Evolutionary conservation across 352 stramenopile species (phyloP), one percentile per base, ranked within the genome.

Genomic region (Phytophthora aleatoria): DNA sequence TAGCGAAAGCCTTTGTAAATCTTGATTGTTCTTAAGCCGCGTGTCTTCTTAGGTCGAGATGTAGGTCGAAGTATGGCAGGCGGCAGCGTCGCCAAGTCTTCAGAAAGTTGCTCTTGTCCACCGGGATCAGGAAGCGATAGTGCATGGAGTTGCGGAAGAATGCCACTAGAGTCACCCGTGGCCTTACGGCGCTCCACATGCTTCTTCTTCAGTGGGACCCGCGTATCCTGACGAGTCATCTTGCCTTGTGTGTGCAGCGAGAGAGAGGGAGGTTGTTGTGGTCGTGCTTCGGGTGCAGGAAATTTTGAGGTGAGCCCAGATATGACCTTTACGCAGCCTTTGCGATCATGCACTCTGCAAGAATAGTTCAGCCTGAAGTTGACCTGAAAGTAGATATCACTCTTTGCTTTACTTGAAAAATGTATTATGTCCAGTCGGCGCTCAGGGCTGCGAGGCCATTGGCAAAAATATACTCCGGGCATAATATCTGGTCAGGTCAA

Each of bases 1-100:
- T 53, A 61, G n/a, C 30, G 9, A 24, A 53, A 53, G n/a, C 53
- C 35, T 30, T 30, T 56, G 16, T 26, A 56, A 2, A 56, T 35
- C 31, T 54, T 54, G 16, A 38, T 45, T 5, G 49, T 36, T 13
- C 33, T 56, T 20, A 3, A 45, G 3, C 33, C 20, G 11, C 38
- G 4, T 20, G n/a, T 43, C 16, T 7, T 20, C 15, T 44, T 45
- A 20, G 38, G 3, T 43, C 38, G 38, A 43, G 12, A 7, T 20
- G 12, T 15, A 6, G 39, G 39, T 27, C n/a, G 39, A 24, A 10
- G n/a, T 45, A 27, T 26, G 5, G 38, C 15, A 16, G 38, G 38
- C 12, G 9, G 6, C 2, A 8, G 2, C 33, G 12, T 8, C 33
- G 9, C 33, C 33, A 12, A 5, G 8, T 38, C 33, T 38, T 13